Evolutionary conservation across 306 rosid genomes (phyloP).

Genomic region (Cucurbita ficifolia): DNA sequence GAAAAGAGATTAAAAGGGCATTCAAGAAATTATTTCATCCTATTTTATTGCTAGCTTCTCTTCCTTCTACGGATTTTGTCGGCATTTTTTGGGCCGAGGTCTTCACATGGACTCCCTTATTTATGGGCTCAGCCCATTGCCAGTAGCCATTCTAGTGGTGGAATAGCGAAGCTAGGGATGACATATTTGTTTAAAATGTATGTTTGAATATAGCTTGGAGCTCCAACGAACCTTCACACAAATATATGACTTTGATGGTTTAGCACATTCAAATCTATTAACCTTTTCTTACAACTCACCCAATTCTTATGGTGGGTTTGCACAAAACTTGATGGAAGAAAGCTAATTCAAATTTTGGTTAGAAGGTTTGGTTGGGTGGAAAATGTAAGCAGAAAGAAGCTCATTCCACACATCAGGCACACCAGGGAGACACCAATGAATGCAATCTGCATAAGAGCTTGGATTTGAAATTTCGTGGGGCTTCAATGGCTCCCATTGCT

Average conservation of each 20-base stretch:
- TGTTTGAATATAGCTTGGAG: no score
- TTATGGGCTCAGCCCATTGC: no score
- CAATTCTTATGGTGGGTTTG: neutral
- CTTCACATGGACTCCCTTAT: no score
- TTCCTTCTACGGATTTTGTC: no score
- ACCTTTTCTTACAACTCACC: neutral
- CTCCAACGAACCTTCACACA: no score
- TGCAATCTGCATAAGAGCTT: slow-evolving; percentile 64
- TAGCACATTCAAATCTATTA: neutral
- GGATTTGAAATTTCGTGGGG: slow-evolving; percentile 38
- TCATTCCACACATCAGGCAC: slow-evolving; percentile 91
- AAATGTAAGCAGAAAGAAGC: slow-evolving; percentile 50
- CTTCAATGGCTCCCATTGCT: slow-evolving; percentile 62
- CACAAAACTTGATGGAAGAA: neutral
- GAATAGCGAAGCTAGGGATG: neutral
- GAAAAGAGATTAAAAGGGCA: no score
- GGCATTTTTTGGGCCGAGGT: no score
- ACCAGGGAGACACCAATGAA: slow-evolving; percentile 89
- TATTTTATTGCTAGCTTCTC: no score
- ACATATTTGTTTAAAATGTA: neutral
- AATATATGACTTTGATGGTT: no score
- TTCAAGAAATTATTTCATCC: no score
- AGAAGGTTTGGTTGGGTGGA: neutral
- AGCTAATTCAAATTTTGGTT: neutral
- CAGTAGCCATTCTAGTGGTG: no score